phyloP scores from a whole-genome alignment of 2,329 filamentous ascomycete species.

The Colletotrichum lupini region DNA sequence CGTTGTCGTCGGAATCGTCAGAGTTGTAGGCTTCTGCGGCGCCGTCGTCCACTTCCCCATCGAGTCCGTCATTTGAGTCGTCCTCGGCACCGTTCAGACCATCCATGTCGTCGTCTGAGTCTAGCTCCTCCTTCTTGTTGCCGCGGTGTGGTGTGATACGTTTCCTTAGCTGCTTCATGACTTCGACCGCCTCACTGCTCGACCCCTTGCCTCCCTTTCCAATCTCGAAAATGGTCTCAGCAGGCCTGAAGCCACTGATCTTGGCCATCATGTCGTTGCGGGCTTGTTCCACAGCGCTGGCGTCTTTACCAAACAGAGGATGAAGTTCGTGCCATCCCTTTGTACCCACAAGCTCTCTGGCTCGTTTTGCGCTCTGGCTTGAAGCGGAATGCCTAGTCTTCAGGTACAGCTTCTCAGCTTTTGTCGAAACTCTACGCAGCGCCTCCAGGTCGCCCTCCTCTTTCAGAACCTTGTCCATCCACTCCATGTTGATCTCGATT shows the following conservation, averaged over 20 bases:
- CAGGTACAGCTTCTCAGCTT: constrained; percentile 93
- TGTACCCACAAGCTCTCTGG: constrained; percentile 79
- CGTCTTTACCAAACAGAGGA: constrained; percentile 80
- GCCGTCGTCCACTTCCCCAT: constrained; percentile 48
- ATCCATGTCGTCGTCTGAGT: constrained; percentile 43
- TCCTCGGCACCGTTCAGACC: constrained; percentile 45
- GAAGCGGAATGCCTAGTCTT: constrained; percentile 92
- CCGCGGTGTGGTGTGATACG: constrained; percentile 70
- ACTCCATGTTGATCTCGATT: constrained; percentile 82
- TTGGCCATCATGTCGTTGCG: constrained; percentile 88
- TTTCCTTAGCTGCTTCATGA: constrained; percentile 79
- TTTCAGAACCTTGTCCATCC: constrained; percentile 80
- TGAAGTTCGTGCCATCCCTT: constrained; percentile 81
- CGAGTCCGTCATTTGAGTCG: constrained; percentile 48
- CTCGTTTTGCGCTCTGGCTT: constrained; percentile 86
- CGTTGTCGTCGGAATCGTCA: constrained; percentile 63
- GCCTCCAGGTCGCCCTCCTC: constrained; percentile 79
- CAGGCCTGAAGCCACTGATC: constrained; percentile 88
- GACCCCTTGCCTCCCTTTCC: constrained; percentile 75
- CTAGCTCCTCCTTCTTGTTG: constrained; percentile 51
- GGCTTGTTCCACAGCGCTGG: constrained; percentile 73
- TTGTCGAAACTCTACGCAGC: constrained; percentile 79
- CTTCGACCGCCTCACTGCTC: constrained; percentile 74
- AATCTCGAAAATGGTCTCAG: constrained; percentile 97
- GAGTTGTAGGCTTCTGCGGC: constrained; percentile 47